phyloP scores from a whole-genome alignment of 768 basidiomycete species.

The Tricholoma saponaceum region DNA sequence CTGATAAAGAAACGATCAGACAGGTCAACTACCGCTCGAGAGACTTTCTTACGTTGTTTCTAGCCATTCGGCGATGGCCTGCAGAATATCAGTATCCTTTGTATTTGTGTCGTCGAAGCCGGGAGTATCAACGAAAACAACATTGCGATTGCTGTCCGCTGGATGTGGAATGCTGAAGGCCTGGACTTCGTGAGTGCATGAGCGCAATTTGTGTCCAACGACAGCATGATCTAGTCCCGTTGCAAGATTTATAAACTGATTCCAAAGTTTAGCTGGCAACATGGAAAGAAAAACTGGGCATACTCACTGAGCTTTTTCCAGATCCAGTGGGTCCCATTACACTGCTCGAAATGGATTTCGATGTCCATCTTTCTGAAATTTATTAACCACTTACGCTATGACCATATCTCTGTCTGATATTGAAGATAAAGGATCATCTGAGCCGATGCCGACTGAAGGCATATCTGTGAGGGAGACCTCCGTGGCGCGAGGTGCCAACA shows the following conservation, averaged over 20 bases:
- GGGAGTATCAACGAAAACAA: constrained; percentile 1
- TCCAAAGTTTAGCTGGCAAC: too few relatives aligned
- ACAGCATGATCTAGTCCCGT: background rate
- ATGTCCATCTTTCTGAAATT: background rate
- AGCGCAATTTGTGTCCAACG: background rate
- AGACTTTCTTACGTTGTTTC: background rate
- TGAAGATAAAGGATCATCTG: background rate
- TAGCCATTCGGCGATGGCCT: constrained; percentile 1
- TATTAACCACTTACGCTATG: background rate
- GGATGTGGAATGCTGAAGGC: constrained; percentile 1
- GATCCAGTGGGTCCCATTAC: constrained; percentile 1
- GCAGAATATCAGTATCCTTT: background rate
- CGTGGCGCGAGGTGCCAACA: background rate
- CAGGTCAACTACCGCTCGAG: background rate
- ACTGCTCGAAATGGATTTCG: background rate
- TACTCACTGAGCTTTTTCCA: constrained; percentile 1
- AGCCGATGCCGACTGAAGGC: background rate
- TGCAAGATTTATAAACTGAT: constrained; percentile 1
- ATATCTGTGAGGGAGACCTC: background rate
- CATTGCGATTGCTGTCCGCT: background rate
- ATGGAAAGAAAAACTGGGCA: background rate
- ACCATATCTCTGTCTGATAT: background rate
- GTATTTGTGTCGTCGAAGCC: background rate
- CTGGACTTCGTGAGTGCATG: background rate
- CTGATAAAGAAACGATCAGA: background rate